Base-by-base conservation (phyloP, 441 rosid genomes). In the Pelargonium exstipulatum region DNA sequence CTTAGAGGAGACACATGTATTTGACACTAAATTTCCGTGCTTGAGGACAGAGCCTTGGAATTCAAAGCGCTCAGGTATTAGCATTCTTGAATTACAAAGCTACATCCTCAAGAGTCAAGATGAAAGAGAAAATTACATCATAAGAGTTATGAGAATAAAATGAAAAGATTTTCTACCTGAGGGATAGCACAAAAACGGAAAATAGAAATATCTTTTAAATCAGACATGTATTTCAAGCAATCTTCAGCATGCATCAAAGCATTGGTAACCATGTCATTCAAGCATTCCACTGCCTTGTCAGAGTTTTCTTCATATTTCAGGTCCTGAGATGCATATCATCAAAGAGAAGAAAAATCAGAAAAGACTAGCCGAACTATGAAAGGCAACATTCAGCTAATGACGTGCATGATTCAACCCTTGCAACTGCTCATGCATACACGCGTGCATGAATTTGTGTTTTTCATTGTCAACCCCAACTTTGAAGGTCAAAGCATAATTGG, bases 231-330 rank as follows among this genome's bases (percentile, higher is more conserved):
- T 12, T 76, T 87, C 72, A 95, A 71, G 79, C 96, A 90, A 78
- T 92, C 98, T 72, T 90, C 94, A 53, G 74, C 72, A 73, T 90
- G 96, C 2, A 64, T 74, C 80, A 95, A 75, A 42, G 97, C 90
- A 82, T 92, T 87, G 45, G 98, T 88, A 72, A 92, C 86, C 97
- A 92, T 84, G 68, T 92, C 99, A 81, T 92, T 95, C 81, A 95
- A 79, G 81, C 99, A 95, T 49, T 87, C 86, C 71, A 89, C 92
- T 73, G 99, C 88, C 81, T 87, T 83, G 62, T 51, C 80, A 2
- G 95, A 89, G 73, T 89, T 95, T 66, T 88, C 87, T 83, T 90
- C 89, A 48, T 85, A 73, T 75, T 95, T 95, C 71, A 95, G 83
- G 83, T 89, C 99, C 98, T 91, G 69, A 16, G 48, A 45, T 32